phyloP scores from a whole-genome alignment of 2,329 filamentous ascomycete genomes.

The Neonectria coccinea region DNA sequence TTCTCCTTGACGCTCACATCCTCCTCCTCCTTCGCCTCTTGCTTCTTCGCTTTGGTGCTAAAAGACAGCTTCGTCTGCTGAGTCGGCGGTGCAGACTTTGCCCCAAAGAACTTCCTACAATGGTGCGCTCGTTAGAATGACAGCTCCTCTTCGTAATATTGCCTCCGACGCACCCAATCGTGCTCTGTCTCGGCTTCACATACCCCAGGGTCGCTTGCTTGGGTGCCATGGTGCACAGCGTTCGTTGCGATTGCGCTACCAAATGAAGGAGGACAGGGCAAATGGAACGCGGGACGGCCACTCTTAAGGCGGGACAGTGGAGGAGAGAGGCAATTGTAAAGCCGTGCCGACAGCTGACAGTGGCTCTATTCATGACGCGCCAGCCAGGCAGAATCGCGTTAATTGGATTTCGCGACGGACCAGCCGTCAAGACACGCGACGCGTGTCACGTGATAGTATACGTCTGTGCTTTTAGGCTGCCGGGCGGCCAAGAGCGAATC shows the following conservation, averaged over 20 bases:
- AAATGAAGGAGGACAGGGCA: constrained; percentile 22
- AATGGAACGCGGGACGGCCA: constrained; percentile 19
- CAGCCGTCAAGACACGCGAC: constrained; percentile 40
- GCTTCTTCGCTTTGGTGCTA: constrained; percentile 66
- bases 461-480: constrained; percentile 3
- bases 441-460: constrained; percentile 41
- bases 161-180: constrained; percentile 71
- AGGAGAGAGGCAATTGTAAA: constrained; percentile 35
- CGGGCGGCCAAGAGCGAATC: background rate
- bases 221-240: constrained; percentile 55
- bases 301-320: constrained; percentile 27
- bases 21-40: constrained; percentile 48
- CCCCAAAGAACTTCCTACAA: constrained; percentile 85
- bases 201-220: constrained; percentile 92
- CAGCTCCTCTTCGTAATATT: background rate
- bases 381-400: constrained; percentile 55
- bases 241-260: constrained; percentile 19
- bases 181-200: constrained; percentile 79
- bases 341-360: constrained; percentile 38
- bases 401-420: constrained; percentile 48
- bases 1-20: constrained; percentile 53
- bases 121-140: constrained; percentile 15
- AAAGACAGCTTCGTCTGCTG: constrained; percentile 87
- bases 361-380: constrained; percentile 51
- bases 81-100: constrained; percentile 65